Evolutionary conservation across 2,329 filamentous ascomycete species (phyloP).

Genomic region (Alternaria arborescens): DNA sequence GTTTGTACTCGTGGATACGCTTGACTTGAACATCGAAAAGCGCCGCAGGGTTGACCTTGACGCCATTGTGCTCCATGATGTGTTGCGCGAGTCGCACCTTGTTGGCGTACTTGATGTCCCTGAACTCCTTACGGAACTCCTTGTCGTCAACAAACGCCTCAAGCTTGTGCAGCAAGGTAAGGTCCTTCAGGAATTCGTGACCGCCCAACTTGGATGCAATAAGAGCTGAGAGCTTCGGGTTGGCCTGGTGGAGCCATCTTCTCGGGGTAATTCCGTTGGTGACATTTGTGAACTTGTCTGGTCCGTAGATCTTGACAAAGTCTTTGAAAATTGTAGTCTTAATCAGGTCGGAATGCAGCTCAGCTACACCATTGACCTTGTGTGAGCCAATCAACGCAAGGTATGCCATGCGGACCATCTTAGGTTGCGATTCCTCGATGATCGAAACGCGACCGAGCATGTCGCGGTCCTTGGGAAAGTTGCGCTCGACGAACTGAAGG

Average conservation of each 20-base stretch:
- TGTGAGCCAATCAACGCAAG: conserved; percentile 96
- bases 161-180: conserved; percentile 85
- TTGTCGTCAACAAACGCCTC: conserved; percentile 87
- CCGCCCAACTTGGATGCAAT: conserved; percentile 90
- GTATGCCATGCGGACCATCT: conserved; percentile 98
- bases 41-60: conserved; percentile 84
- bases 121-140: conserved; percentile 92
- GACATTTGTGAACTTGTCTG: conserved; percentile 98
- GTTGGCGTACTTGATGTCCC: conserved; percentile 95
- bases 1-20: conserved; percentile 99
- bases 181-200: conserved; percentile 85
- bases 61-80: conserved; percentile 81
- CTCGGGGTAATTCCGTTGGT: conserved; percentile 97
- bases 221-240: conserved; percentile 87
- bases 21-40: conserved; percentile 99
- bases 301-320: conserved; percentile 93
- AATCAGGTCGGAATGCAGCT: conserved; percentile 96
- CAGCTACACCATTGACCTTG: conserved; percentile 98
- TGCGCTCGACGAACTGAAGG: conserved; percentile 87
- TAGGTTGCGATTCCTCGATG: conserved; percentile 94
- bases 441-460: conserved; percentile 89
- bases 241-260: conserved; percentile 97
- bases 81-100: conserved; percentile 91
- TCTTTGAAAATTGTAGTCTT: conserved; percentile 99
- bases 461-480: conserved; percentile 88